These are phyloP conservation scores for Polyplosphaeria fusca DNA, from an alignment of 495 filamentous ascomycete genomes.

Conservation along the genomic window DNA sequence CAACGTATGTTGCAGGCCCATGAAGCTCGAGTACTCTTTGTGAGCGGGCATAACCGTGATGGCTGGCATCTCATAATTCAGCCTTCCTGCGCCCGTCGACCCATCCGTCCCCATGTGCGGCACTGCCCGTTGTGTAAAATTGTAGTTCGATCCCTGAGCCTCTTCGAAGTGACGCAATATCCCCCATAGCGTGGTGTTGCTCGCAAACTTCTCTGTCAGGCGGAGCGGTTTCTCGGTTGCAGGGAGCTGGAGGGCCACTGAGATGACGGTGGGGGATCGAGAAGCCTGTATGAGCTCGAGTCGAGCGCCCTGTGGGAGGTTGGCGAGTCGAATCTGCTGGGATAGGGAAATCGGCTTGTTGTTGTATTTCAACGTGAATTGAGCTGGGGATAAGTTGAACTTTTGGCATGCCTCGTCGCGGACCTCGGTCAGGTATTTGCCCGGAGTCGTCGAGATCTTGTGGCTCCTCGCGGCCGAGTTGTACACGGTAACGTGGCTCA, in stretches of 20 bases:
- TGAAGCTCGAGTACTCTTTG: constrained; percentile 68
- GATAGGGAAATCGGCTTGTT: constrained; percentile 82
- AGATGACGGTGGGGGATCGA: constrained; percentile 75
- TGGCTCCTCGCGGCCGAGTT: constrained; percentile 68
- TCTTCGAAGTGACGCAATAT: constrained; percentile 85
- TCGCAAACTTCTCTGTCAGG: constrained; percentile 76
- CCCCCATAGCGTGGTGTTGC: constrained; percentile 80
- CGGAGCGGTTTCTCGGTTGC: constrained; percentile 64
- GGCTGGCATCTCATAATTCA: constrained; percentile 85
- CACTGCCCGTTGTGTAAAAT: constrained; percentile 71
- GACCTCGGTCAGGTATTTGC: constrained; percentile 75
- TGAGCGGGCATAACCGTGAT: constrained; percentile 65
- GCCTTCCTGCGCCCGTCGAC: constrained; percentile 60
- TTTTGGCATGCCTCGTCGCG: constrained; percentile 82
- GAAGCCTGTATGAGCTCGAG: constrained; percentile 86
- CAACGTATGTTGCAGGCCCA: constrained; percentile 81
- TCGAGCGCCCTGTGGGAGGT: constrained; percentile 80
- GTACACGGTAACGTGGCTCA: constrained; percentile 88
- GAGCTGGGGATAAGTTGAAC: constrained; percentile 65
- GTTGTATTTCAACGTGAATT: constrained; percentile 78
- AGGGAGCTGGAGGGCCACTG: constrained; percentile 78
- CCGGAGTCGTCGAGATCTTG: constrained; percentile 78
- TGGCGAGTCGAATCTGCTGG: constrained; percentile 78
- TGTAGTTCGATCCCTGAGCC: constrained; percentile 52
- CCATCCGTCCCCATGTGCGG: constrained; percentile 52